Conservation (phyloP, 2,329 filamentous ascomycete genomes). For the Hypocreales sp. region DNA sequence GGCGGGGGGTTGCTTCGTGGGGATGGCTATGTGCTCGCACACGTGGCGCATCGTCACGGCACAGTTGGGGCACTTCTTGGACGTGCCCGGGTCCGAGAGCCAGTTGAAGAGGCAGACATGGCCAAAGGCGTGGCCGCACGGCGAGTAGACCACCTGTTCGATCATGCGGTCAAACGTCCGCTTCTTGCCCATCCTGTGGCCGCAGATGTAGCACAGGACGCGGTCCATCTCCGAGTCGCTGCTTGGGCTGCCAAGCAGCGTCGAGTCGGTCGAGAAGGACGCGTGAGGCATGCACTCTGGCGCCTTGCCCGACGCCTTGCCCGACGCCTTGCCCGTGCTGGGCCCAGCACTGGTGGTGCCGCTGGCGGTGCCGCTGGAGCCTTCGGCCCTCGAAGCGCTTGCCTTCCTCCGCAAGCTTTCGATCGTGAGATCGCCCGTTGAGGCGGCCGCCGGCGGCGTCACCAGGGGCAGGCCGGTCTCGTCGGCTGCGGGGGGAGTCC, state of each 20-base stretch:
- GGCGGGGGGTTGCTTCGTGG: background rate
- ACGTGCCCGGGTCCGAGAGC: background rate
- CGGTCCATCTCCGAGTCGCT: background rate
- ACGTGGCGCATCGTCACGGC: conserved; percentile 6
- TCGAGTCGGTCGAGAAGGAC: conserved; percentile 1
- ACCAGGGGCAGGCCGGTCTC: too few relatives aligned
- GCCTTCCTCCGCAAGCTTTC: too few relatives aligned
- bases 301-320: too few relatives aligned
- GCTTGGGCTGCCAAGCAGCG: background rate
- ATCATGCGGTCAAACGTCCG: background rate
- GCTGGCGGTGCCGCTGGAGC: too few relatives aligned
- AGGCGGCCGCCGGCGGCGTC: too few relatives aligned
- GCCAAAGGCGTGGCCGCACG: conserved; percentile 12
- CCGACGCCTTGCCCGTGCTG: too few relatives aligned
- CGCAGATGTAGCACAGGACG: conserved; percentile 3
- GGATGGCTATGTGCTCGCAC: conserved; percentile 6
- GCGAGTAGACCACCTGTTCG: conserved; percentile 9
- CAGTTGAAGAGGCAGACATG: conserved; percentile 7
- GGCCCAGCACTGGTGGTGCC: too few relatives aligned
- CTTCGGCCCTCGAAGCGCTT: too few relatives aligned
- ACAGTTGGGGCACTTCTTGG: conserved; percentile 3
- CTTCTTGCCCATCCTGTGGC: conserved; percentile 1
- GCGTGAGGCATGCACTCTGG: background rate
- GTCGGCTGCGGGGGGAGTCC: too few relatives aligned
- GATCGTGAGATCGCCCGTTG: too few relatives aligned